Evolutionary conservation across 306 rosid genomes (phyloP), one percentile per base, ranked within the genome.

Genomic region (Sechiopsis laciniata): DNA sequence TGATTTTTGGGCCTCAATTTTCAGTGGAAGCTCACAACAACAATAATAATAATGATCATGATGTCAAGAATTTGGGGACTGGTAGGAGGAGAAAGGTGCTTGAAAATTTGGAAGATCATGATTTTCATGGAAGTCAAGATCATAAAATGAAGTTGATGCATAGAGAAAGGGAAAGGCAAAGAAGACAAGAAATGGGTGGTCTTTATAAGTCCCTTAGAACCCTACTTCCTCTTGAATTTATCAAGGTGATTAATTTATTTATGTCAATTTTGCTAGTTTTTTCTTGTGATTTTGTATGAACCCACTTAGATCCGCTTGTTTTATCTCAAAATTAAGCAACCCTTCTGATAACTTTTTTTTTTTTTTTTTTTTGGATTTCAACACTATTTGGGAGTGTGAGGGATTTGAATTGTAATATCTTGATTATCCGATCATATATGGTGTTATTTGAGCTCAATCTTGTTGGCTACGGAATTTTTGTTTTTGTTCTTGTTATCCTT

Each of bases 101-200:
- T 11, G 3, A 32, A 12, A 55, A 8, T 53, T 54, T 26, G 64
- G 75, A 72, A 4, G 2, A 40, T 40, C 10, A 71, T 24, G 6
- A 21, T 10, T 45, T 66, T 20, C 55, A 40, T 64, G 72, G 32
- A 66, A 64, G 13, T 12, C 56, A 57, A 4, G 21, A 52, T 4
- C 24, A 64, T 40, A 57, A 61, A 60, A 76, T 42, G 67, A 85
- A 79, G 71, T 74, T 76, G 53, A 63, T 83, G 75, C 88, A 85
- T 40, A 78, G 87, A 56, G 85, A 83, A 73, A 78, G 54, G 73
- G 87, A 85, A 26, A 74, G 81, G 26, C 83, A 85, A 74, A 74
- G 89, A 74, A 78, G 89, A 74, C 85, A 76, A 64, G 72, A 73
- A 35, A 78, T 78, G 83, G 79, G 82, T 50, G 40, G 72, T 42